Base-by-base conservation (phyloP, 176 grass and related monocot species). In the Saccharum officinarum region DNA sequence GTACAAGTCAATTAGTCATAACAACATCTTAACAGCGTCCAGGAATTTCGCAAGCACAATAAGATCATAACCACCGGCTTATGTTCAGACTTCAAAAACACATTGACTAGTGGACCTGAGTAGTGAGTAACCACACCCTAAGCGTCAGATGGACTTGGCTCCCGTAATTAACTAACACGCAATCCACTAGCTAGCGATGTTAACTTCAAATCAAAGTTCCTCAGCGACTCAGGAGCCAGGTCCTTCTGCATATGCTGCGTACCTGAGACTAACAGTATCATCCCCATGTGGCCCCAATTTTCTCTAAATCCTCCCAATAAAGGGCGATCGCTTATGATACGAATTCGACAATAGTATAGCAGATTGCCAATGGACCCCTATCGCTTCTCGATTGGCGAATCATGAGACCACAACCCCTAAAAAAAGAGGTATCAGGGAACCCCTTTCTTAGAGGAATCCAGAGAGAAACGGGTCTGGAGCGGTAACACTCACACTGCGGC, bases 401-500 rank as follows among this genome's bases (percentile, higher is more conserved):
- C 20, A n/a, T n/a, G 20, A 59, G 18, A 57, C 17, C 52, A 57
- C 17, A 3, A 9, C 23, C 31, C 34, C 3, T 4, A 36, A 15
- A 39, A 39, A 81, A 77, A 81, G 10, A 18, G 63, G 66, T 46
- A 80, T 61, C 62, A 30, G 50, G 70, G 40, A 80, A 65, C 25
- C 81, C 69, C 55, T 68, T 54, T 31, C 28, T 46, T 5, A 67
- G 3, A 20, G 13, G 5, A 0, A 46, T 38, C 10, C 6, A 31
- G 10, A 22, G 23, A 6, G 4, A 31, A 26, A 45, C 8, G 7
- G 10, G 69, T 1, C 4, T 2, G 54, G 49, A 44, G 9, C 17
- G 20, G 8, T 25, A 55, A 31, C 8, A 84, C 86, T 87, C 40
- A 95, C 93, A 98, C 94, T 13, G 93, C 93, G 10, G 93, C 82